phyloP scores from a whole-genome alignment of 257 asterid species.

The Cruciata laevipes region DNA sequence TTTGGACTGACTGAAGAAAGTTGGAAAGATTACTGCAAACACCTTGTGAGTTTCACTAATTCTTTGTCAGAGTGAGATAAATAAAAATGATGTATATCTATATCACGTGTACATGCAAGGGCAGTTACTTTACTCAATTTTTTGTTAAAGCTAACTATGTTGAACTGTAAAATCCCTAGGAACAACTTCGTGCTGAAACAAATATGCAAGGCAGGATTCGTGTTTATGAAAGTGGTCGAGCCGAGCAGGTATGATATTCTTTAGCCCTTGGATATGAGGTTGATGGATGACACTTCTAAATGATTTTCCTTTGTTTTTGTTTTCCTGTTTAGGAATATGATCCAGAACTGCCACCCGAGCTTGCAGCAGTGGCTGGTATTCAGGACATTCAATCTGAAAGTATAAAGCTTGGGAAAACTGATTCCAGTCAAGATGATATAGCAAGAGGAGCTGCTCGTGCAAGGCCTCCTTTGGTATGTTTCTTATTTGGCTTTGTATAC shows the following conservation, averaged over 20 bases:
- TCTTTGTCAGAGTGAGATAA: background rate
- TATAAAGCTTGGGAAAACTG: conserved; percentile 44
- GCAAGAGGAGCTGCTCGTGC: conserved; percentile 44
- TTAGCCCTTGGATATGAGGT: conserved; percentile 11
- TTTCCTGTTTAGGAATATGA: conserved; percentile 64
- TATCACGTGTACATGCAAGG: background rate
- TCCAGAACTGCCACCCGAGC: conserved; percentile 99
- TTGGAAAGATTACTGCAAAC: conserved; percentile 96
- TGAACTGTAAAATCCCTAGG: conserved; percentile 44
- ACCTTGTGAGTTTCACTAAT: conserved; percentile 53
- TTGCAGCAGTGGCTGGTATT: conserved; percentile 83
- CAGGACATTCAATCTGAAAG: conserved; percentile 56
- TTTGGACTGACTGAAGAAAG: conserved; percentile 84
- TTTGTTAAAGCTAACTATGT: conserved; percentile 17
- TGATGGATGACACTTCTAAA: background rate
- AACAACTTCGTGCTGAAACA: conserved; percentile 84
- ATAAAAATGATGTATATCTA: background rate
- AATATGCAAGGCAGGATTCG: conserved; percentile 95
- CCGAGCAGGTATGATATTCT: conserved; percentile 68
- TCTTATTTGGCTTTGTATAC: background rate
- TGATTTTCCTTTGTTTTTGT: conserved; percentile 9
- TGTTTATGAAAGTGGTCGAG: conserved; percentile 89
- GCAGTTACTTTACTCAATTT: background rate
- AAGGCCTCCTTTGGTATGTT: conserved; percentile 57
- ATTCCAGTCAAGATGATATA: conserved; percentile 49